phyloP scores from a whole-genome alignment of 495 filamentous ascomycete species.

The Penicillium verhagenii region DNA sequence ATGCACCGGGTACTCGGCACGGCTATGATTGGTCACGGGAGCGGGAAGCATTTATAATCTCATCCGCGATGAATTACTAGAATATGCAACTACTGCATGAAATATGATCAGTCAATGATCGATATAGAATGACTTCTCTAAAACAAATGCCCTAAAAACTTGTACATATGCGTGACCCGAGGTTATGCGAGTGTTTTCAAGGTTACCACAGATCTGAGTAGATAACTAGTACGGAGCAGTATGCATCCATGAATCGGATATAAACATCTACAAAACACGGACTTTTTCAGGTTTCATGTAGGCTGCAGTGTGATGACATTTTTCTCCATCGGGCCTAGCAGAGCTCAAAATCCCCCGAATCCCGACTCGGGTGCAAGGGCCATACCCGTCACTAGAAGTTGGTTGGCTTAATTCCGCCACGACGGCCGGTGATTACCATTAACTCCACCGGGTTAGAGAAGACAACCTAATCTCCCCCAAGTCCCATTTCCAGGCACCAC shows the following conservation, averaged over 20 bases:
- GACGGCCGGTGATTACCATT: neutral
- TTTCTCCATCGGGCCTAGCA: too few species aligned
- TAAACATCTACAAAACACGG: too few species aligned
- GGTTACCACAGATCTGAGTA: too few species aligned
- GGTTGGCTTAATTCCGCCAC: neutral
- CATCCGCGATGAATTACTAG: too few species aligned
- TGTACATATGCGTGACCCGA: too few species aligned
- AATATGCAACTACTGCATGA: neutral
- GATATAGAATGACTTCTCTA: too few species aligned
- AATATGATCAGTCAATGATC: neutral
- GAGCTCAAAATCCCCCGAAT: neutral
- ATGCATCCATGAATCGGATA: too few species aligned
- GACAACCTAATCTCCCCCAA: neutral
- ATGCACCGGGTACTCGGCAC: slow-evolving; percentile 16
- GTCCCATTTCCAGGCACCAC: neutral
- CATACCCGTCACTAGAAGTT: neutral
- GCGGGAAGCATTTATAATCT: too few species aligned
- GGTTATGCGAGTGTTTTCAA: too few species aligned
- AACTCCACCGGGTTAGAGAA: neutral
- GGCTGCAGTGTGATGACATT: neutral
- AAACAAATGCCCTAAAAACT: too few species aligned
- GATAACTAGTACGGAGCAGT: too few species aligned
- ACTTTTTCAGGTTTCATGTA: too few species aligned
- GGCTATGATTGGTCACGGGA: neutral
- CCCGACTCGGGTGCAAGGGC: neutral